Conservation (phyloP, 805 yeast species). For the Hanseniaspora pseudoguilliermondii region DNA sequence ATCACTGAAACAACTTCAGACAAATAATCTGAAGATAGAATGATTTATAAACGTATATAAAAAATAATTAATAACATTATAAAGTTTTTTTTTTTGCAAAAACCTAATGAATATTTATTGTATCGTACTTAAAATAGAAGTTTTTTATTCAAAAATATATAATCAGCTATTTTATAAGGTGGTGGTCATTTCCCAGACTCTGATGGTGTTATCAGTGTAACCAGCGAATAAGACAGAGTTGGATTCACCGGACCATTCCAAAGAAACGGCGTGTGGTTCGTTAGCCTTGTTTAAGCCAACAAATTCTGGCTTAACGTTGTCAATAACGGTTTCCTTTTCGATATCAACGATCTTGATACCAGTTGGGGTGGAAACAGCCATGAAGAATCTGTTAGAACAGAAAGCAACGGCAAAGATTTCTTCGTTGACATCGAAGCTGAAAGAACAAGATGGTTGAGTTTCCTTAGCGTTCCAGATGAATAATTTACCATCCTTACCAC, state of each 20-base stretch:
- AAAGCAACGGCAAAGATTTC: conserved; percentile 97
- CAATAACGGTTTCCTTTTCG: conserved; percentile 86
- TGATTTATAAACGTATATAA: too few species aligned
- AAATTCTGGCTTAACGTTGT: conserved; percentile 96
- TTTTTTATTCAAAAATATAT: conserved; percentile 2
- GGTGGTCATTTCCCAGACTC: conserved; percentile 99
- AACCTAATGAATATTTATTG: neutral
- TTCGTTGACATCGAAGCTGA: conserved; percentile 89
- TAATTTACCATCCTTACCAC: conserved; percentile 98
- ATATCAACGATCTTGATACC: conserved; percentile 97
- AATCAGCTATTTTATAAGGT: conserved; percentile 23
- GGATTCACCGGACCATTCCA: conserved; percentile 99
- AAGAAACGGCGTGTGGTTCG: conserved; percentile 95
- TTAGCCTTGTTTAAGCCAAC: conserved; percentile 76
- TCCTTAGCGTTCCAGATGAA: conserved; percentile 94
- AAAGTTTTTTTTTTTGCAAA: too few species aligned
- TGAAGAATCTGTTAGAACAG: conserved; percentile 99
- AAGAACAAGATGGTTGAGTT: conserved; percentile 53
- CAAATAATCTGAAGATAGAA: neutral
- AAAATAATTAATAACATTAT: too few species aligned
- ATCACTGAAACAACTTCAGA: conserved; percentile 29
- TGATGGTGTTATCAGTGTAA: conserved; percentile 98
- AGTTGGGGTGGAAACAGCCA: conserved; percentile 97
- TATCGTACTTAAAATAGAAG: conserved; percentile 8
- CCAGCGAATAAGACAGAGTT: conserved; percentile 94